A percentile compares a stretch with the other conserved stretches of the same genome.
Evolutionary conservation across 352 stramenopile genomes (phyloP).

Genomic region (Pythium vanterpoolii): DNA sequence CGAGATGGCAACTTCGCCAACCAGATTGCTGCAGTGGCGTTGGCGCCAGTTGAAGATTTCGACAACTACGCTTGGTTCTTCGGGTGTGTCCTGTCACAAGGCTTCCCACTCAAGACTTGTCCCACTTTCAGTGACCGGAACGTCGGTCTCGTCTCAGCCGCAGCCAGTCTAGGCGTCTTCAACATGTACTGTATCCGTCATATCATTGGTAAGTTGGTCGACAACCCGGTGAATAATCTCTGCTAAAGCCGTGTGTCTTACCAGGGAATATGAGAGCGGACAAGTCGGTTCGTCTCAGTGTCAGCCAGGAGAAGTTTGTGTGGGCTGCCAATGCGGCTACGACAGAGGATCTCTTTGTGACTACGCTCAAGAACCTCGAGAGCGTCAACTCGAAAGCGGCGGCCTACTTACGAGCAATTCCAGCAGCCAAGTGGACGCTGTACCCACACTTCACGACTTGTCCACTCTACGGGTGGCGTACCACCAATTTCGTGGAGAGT

Average conservation of each 20-base stretch:
- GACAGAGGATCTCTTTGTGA: no score
- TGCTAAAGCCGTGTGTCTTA: not conserved
- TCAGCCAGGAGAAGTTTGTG: constrained; percentile 17
- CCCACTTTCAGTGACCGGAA: constrained; percentile 24
- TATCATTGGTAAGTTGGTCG: constrained; percentile 6
- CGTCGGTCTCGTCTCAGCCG: constrained; percentile 5
- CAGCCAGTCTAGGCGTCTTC: not conserved
- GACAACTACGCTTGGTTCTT: constrained; percentile 29
- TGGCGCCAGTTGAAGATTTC: constrained; percentile 13
- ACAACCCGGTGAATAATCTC: no score
- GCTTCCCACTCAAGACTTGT: constrained; percentile 6
- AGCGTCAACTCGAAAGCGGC: constrained; percentile 1
- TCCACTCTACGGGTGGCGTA: not conserved
- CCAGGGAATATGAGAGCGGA: constrained; percentile 23
- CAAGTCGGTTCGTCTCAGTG: constrained; percentile 4
- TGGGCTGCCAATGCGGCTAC: constrained; percentile 16
- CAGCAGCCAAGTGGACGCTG: not conserved
- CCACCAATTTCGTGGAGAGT: constrained; percentile 24
- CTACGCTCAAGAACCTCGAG: no score
- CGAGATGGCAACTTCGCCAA: constrained; percentile 27
- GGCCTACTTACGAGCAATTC: not conserved
- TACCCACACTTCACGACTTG: constrained; percentile 12
- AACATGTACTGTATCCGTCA: constrained; percentile 24
- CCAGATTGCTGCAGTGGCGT: constrained; percentile 15
- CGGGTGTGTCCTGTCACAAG: not conserved